Conservation (phyloP, 2,329 filamentous ascomycete genomes). For the Fusarium heterosporum region DNA sequence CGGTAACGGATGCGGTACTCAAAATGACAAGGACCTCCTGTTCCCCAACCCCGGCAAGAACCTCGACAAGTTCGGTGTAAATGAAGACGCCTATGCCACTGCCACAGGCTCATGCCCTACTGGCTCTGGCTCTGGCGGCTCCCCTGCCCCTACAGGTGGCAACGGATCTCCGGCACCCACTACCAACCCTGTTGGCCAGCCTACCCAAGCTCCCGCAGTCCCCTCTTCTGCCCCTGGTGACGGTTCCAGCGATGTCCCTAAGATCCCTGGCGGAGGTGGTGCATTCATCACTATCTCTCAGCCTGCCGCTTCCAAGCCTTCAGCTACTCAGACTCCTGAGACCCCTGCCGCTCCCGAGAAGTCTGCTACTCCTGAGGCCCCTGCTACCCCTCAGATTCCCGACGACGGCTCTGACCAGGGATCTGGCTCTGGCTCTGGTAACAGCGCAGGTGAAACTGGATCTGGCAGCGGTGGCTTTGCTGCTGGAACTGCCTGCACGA, state of each 20-base stretch:
- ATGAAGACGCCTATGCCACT: too few species aligned
- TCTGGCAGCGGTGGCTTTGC: conserved; percentile 49
- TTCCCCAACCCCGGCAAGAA: conserved; percentile 60
- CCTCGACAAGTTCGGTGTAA: background rate
- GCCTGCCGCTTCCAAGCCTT: background rate
- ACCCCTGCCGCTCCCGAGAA: background rate
- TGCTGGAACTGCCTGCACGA: conserved; percentile 59
- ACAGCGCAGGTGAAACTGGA: conserved; percentile 24
- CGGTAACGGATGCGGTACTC: conserved; percentile 64
- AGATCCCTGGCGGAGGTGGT: conserved; percentile 53
- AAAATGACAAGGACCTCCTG: conserved; percentile 61
- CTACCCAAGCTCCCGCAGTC: conserved; percentile 4
- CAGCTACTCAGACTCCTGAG: conserved; percentile 33
- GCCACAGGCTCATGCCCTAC: too few species aligned
- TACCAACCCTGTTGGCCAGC: conserved; percentile 27
- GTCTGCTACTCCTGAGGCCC: background rate
- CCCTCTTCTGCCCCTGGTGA: background rate
- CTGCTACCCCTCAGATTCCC: background rate
- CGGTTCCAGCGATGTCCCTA: background rate
- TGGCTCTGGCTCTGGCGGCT: background rate
- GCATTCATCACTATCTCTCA: conserved; percentile 55
- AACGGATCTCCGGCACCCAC: background rate
- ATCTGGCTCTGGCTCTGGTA: background rate
- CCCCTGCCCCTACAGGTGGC: background rate
- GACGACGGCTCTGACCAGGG: background rate